Evolutionary conservation across 441 rosid genomes (phyloP).

Genomic region (Euphorbia celastroides): DNA sequence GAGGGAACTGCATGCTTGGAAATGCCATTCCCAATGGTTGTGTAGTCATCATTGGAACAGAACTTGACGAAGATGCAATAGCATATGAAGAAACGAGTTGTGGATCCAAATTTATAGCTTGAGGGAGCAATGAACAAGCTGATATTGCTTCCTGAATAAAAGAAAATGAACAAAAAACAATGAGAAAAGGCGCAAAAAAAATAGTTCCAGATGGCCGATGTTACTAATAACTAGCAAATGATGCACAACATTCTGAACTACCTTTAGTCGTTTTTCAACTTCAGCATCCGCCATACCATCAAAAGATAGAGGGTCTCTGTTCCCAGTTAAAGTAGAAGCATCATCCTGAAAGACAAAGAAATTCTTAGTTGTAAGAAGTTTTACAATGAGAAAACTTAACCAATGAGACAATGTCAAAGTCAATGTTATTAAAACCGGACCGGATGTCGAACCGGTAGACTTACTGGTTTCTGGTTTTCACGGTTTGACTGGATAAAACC

Average conservation of each 20-base stretch:
- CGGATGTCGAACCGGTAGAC: too few species aligned
- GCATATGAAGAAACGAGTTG: constrained; percentile 55
- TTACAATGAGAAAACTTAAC: neutral
- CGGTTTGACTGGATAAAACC: too few species aligned
- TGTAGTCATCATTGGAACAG: constrained; percentile 39
- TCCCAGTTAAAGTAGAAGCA: constrained; percentile 54
- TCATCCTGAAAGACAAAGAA: constrained; percentile 61
- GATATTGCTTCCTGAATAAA: constrained; percentile 70
- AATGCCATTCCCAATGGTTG: constrained; percentile 45
- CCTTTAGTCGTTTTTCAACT: constrained; percentile 86
- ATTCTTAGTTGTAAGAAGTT: constrained; percentile 13
- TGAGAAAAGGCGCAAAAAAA: constrained; percentile 1
- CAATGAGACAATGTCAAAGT: neutral
- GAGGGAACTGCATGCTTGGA: constrained; percentile 49
- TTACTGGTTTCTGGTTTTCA: too few species aligned
- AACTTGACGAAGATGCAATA: constrained; percentile 59
- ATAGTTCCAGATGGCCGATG: constrained; percentile 3
- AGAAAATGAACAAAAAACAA: constrained; percentile 7
- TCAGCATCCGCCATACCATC: constrained; percentile 91
- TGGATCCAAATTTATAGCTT: constrained; percentile 57
- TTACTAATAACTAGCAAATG: neutral
- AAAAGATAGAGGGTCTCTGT: constrained; percentile 57
- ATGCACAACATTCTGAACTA: constrained; percentile 23
- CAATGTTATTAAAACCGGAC: too few species aligned
- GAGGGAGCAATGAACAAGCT: constrained; percentile 51